phyloP scores from a whole-genome alignment of 179 eudicot species.

The Spergularia azorica region DNA sequence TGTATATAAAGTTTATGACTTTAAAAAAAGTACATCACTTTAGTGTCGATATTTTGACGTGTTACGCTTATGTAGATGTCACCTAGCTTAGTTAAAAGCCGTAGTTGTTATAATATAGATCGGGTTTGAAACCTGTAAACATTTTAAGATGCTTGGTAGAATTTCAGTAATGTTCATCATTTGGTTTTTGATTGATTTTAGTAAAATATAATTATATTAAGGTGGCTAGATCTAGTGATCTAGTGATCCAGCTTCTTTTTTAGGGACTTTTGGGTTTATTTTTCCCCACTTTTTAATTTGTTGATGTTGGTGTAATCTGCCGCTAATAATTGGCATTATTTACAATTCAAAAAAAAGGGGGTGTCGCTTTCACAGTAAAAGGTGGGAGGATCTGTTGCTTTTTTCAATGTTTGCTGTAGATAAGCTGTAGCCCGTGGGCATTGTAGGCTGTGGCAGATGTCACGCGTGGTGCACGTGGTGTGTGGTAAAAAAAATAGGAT shows the following conservation, averaged over 20 bases:
- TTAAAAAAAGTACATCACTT: no score
- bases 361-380: conserved; percentile 24
- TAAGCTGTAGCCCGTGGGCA: neutral
- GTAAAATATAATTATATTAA: no score
- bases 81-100: neutral
- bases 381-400: conserved; percentile 14
- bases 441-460: neutral
- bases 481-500: neutral
- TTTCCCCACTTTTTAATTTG: neutral
- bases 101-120: neutral
- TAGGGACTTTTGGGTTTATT: no score
- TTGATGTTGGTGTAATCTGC: neutral
- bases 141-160: no score
- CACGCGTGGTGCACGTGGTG: conserved; percentile 20
- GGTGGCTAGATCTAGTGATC: no score
- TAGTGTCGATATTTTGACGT: no score
- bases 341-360: neutral
- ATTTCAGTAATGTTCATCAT: no score
- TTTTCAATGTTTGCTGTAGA: conserved; percentile 7
- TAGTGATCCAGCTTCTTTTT: no score
- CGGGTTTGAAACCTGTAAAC: neutral
- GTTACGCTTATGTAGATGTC: neutral
- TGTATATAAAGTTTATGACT: no score
- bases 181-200: neutral
- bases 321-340: neutral